Base-by-base conservation (phyloP, 805 yeast species). In the Cyberlindnera veronae region DNA sequence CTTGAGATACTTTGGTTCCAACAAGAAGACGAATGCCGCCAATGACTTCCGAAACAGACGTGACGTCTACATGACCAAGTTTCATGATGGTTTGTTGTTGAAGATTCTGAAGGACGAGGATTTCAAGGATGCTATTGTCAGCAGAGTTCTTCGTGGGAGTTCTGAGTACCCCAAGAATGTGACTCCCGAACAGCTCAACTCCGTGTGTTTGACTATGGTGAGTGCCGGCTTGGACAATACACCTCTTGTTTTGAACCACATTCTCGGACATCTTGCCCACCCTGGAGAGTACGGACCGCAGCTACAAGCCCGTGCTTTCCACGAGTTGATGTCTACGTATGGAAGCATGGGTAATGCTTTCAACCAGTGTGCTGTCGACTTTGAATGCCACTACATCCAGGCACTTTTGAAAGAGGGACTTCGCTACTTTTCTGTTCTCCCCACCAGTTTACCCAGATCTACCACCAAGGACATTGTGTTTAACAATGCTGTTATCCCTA, bases 171-270 rank as follows among this genome's bases (percentile, higher is more conserved):
- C 54, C 11, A 14, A 31, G 3, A 10, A 32, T 3, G 55, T 70
- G 11, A 59, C 61, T 8, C 52, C 47, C 2, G 58, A 59, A 8
- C 86, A 81, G 51, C 54, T 78, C 35, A 66, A 67, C 32, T 76
- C 85, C 32, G 69, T 81, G 6, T 83, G 90, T 53, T 63, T 84
- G 29, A 80, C 90, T 0, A 77, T 83, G 82, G 81, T 84, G 0
- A 80, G 88, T 49, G 93, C 90, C 8, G 93, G 93, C 0, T 62
- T 84, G 18, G 91, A 84, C 54, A 84, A 84, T 46, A 74, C 81
- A 1, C 81, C 88, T 0, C 65, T 82, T 23, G 81, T 77, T 34
- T 64, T 83, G 36, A 73, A 74, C 45, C 78, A 81, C 45, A 67
- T 81, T 8, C 54, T 81, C 48, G 84, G 84, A 1, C 83, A 79